A percentile compares a stretch with the other conserved stretches of the same genome.
These are phyloP conservation scores for Orbilia ellipsospora DNA, from an alignment of 2,329 filamentous ascomycete genomes.

Conservation along the genomic window DNA sequence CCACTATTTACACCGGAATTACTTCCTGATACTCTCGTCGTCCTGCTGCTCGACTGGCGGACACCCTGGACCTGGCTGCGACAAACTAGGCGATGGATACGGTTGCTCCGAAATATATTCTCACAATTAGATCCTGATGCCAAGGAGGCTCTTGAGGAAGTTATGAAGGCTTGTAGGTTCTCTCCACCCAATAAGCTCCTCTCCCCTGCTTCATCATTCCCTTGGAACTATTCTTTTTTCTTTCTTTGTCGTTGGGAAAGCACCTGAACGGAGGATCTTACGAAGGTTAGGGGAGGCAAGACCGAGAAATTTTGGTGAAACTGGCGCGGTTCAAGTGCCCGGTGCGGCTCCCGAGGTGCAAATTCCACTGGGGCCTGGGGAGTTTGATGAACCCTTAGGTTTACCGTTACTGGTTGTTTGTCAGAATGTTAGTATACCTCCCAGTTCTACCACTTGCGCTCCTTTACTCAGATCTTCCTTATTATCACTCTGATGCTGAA, in stretches of 20 bases:
- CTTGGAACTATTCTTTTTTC: constrained; percentile 73
- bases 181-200: constrained; percentile 7
- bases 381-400: constrained; percentile 91
- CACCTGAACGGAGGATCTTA: constrained; percentile 56
- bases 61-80: constrained; percentile 93
- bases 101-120: constrained; percentile 81
- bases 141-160: constrained; percentile 85
- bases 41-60: constrained; percentile 94
- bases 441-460: neutral
- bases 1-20: constrained; percentile 85
- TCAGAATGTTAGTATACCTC: constrained; percentile 76
- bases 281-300: constrained; percentile 57
- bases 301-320: constrained; percentile 58
- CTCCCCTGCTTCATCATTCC: constrained; percentile 61
- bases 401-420: constrained; percentile 93
- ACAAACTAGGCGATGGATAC: constrained; percentile 88
- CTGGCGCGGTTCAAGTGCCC: constrained; percentile 65
- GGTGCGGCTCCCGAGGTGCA: constrained; percentile 74
- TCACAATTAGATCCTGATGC: constrained; percentile 78
- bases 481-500: constrained; percentile 56
- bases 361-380: constrained; percentile 83
- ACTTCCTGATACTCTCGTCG: constrained; percentile 85
- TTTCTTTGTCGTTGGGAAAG: constrained; percentile 62
- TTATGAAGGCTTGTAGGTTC: constrained; percentile 67
- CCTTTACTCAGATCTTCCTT: too few relatives aligned